phyloP scores from a whole-genome alignment of 352 stramenopile species.

The Elongisporangium prolatum region DNA sequence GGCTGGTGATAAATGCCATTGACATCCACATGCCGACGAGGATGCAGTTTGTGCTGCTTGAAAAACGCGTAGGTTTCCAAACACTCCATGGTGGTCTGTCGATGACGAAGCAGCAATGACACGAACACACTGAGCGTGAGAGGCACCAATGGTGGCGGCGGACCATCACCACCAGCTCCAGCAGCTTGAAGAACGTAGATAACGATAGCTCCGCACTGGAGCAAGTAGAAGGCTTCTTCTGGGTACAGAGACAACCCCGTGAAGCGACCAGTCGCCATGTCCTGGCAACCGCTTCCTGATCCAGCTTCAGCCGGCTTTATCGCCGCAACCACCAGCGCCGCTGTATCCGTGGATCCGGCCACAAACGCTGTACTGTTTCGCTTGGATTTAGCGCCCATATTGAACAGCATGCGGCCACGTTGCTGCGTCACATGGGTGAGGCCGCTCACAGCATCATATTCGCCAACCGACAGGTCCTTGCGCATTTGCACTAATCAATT shows the following conservation, averaged over 20 bases:
- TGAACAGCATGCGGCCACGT: slow-evolving; percentile 66
- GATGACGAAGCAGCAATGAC: slow-evolving; percentile 18
- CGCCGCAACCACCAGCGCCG: not conserved
- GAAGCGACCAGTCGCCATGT: slow-evolving; percentile 32
- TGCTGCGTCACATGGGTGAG: slow-evolving; percentile 70
- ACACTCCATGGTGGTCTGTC: slow-evolving; percentile 30
- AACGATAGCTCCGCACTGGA: slow-evolving; percentile 40
- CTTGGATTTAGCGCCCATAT: slow-evolving; percentile 58
- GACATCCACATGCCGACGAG: slow-evolving; percentile 27
- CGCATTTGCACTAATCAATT: not conserved
- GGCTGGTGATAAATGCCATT: not conserved
- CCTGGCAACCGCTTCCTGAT: not conserved
- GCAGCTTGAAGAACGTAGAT: slow-evolving; percentile 29
- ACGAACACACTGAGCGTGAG: slow-evolving; percentile 10
- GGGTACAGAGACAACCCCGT: slow-evolving; percentile 61
- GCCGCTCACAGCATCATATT: slow-evolving; percentile 46
- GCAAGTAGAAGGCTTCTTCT: slow-evolving; percentile 66
- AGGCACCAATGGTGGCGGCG: slow-evolving; percentile 15
- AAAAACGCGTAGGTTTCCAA: slow-evolving; percentile 56
- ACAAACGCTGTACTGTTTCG: slow-evolving; percentile 14
- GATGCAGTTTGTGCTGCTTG: slow-evolving; percentile 64
- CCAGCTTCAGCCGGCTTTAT: not conserved
- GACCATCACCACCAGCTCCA: slow-evolving; percentile 1
- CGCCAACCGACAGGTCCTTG: slow-evolving; percentile 57
- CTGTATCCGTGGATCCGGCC: not conserved